A percentile compares a stretch with the other conserved stretches of the same genome.
Evolutionary conservation across 1,284 basidiomycete species (phyloP).

Genomic region (Anthracocystis walkeri): DNA sequence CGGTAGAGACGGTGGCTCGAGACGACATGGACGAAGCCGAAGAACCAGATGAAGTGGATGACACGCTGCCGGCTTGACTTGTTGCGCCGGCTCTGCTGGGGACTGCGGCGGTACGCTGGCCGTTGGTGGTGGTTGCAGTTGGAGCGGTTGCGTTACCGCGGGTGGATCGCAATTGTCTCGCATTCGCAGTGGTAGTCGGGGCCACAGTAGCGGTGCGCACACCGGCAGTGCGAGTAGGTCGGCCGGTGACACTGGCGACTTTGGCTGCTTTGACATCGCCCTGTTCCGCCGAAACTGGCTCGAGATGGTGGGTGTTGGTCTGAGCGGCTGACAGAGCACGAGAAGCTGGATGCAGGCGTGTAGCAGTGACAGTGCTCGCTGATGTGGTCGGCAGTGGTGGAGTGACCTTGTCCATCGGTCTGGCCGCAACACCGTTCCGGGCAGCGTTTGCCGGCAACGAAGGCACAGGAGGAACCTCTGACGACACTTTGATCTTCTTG

Average conservation of each 20-base stretch:
- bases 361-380: conserved; percentile 31
- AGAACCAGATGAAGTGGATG: conserved; percentile 39
- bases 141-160: conserved; percentile 12
- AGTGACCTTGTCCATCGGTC: conserved; percentile 26
- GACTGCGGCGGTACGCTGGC: conserved; percentile 14
- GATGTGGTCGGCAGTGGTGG: conserved; percentile 40
- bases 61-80: conserved; percentile 44
- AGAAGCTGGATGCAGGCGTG: conserved; percentile 38
- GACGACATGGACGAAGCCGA: conserved; percentile 34
- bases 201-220: conserved; percentile 30
- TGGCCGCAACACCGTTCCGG: conserved; percentile 14
- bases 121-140: neutral
- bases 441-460: conserved; percentile 9
- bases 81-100: conserved; percentile 35
- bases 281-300: conserved; percentile 15
- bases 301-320: conserved; percentile 37
- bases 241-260: conserved; percentile 1
- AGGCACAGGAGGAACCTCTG: conserved; percentile 33
- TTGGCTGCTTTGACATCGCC: conserved; percentile 42
- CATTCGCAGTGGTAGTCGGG: conserved; percentile 11
- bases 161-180: conserved; percentile 32
- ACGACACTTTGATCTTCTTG: conserved; percentile 47
- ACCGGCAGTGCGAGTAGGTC: conserved; percentile 23
- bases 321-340: conserved; percentile 36
- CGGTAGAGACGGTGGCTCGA: conserved; percentile 34